phyloP scores from a whole-genome alignment of 169 alveolate genomes.

The Eimeria necatrix region DNA sequence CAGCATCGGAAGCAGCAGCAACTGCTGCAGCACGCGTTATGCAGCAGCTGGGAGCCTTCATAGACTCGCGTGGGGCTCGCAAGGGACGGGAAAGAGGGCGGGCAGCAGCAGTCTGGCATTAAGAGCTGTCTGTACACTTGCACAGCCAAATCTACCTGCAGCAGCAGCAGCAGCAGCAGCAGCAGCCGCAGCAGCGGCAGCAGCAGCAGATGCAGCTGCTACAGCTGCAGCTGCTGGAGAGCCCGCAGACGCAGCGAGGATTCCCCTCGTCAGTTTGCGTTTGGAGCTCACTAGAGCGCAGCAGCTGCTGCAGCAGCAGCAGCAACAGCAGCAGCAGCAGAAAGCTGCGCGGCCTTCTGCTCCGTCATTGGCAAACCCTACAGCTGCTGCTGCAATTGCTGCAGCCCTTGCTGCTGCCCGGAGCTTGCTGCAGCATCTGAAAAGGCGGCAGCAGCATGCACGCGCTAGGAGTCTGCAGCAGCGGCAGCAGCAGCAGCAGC shows the following conservation, averaged over 20 bases:
- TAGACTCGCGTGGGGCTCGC: neutral
- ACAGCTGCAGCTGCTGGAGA: neutral
- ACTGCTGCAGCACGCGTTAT: neutral
- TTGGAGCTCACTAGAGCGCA: neutral
- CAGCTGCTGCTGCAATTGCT: conserved; percentile 51
- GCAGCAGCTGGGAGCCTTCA: neutral
- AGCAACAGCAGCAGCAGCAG: conserved; percentile 39
- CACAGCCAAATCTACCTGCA: neutral
- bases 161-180: neutral
- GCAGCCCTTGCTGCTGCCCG: neutral
- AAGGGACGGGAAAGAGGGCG: neutral
- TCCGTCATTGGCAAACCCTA: neutral
- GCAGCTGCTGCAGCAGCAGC: conserved; percentile 31
- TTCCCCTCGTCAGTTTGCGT: neutral
- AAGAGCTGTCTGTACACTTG: no score
- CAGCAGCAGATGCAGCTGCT: neutral
- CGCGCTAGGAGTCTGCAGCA: neutral
- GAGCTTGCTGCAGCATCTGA: conserved; percentile 28
- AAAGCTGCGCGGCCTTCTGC: neutral
- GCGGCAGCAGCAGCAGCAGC: neutral
- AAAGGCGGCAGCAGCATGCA: neutral
- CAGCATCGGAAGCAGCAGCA: neutral
- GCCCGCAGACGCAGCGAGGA: neutral
- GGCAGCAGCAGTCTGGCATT: neutral
- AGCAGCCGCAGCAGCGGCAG: neutral